These are phyloP conservation scores for Penicillium sp. DNA, from an alignment of 2,329 filamentous ascomycete species.

Conservation along the genomic window DNA sequence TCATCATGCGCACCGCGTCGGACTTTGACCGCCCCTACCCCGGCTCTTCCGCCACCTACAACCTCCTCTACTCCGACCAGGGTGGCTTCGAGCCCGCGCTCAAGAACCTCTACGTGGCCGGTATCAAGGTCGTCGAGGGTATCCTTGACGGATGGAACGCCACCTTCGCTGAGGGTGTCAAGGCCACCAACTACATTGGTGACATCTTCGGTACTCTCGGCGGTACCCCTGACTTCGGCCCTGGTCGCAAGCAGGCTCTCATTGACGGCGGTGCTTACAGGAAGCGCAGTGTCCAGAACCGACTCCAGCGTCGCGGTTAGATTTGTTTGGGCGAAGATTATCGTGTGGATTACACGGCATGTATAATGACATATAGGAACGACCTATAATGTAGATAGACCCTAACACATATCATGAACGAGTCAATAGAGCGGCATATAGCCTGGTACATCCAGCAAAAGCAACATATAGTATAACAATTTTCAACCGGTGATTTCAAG, in stretches of 20 bases:
- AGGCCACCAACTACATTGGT: conserved; percentile 66
- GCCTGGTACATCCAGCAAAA: no score
- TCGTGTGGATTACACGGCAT: not conserved
- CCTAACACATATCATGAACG: no score
- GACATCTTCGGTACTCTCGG: conserved; percentile 72
- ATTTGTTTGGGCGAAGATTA: not conserved
- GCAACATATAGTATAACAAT: no score
- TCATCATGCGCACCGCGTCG: conserved; percentile 68
- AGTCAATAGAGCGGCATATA: no score
- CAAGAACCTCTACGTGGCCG: conserved; percentile 67
- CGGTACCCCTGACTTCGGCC: conserved; percentile 66
- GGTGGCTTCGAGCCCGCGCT: conserved; percentile 66
- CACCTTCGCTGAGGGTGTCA: conserved; percentile 60
- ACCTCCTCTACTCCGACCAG: conserved; percentile 62
- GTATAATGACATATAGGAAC: not conserved
- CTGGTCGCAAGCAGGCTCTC: conserved; percentile 22
- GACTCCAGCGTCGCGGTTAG: conserved; percentile 13
- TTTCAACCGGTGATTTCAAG: no score
- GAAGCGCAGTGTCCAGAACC: conserved; percentile 16
- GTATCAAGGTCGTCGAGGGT: conserved; percentile 65
- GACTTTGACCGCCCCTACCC: conserved; percentile 72
- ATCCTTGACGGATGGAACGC: conserved; percentile 64
- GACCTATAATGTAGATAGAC: no score
- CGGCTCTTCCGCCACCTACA: conserved; percentile 57
- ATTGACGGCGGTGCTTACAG: conserved; percentile 23